Evolutionary conservation across 2,329 filamentous ascomycete species (phyloP).

Genomic region (Diaporthe citriasiana): DNA sequence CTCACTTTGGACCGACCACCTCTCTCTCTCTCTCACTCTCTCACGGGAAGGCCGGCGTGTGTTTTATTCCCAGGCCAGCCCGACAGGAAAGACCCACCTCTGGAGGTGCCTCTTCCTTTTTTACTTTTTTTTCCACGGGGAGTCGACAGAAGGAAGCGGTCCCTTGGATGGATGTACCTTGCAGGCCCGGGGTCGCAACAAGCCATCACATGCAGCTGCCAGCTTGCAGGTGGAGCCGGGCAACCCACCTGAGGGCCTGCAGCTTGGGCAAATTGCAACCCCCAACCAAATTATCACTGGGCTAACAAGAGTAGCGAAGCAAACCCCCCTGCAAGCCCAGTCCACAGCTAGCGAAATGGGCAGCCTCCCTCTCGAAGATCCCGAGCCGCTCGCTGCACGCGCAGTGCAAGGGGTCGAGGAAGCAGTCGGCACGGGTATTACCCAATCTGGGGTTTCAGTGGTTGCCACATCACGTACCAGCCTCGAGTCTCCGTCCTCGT

Average conservation of each 20-base stretch:
- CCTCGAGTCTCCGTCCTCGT: conserved; percentile 12
- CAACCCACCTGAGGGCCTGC: conserved; percentile 26
- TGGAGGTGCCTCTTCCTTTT: not conserved
- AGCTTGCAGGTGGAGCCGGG: conserved; percentile 33
- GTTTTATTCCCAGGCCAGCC: not conserved
- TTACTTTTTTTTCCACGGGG: not conserved
- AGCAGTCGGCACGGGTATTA: conserved; percentile 31
- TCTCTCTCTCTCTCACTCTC: too few species aligned
- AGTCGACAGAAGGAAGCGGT: conserved; percentile 28
- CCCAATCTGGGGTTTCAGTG: conserved; percentile 13
- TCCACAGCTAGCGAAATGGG: conserved; percentile 28
- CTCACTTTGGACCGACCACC: too few species aligned
- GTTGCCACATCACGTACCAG: conserved; percentile 39
- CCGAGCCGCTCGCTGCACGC: conserved; percentile 21
- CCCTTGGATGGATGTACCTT: conserved; percentile 32
- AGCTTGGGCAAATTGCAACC: conserved; percentile 38
- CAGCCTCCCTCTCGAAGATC: not conserved
- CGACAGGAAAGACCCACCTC: not conserved
- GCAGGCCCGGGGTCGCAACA: conserved; percentile 27
- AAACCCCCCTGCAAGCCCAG: conserved; percentile 32
- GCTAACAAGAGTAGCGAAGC: conserved; percentile 26
- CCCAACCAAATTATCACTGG: conserved; percentile 34
- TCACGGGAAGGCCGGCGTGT: conserved; percentile 1
- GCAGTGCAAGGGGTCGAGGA: conserved; percentile 18
- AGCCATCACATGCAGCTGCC: conserved; percentile 34